Percentiles rank a stretch among this genome's conserved stretches.
These are phyloP conservation scores for Paramecium octaurelia DNA, from an alignment of 73 alveolate species.

Conservation along the genomic window DNA sequence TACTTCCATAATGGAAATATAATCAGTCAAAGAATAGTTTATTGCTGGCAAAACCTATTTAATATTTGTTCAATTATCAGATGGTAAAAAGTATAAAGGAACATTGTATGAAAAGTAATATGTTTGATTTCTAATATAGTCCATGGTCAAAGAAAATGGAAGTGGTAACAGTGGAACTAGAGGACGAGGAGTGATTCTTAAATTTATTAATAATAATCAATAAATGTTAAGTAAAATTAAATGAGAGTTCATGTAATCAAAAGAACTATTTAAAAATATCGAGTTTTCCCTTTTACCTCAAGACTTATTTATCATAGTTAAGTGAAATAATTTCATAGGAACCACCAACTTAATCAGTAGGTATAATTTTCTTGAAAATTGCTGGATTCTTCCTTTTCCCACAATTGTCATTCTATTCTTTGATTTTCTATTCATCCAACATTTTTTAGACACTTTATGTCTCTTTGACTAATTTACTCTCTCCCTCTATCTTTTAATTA, in stretches of 20 bases:
- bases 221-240: background rate
- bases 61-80: background rate
- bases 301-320: background rate
- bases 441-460: background rate
- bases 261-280: background rate
- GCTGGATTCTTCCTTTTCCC: background rate
- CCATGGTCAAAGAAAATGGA: constrained; percentile 9
- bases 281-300: background rate
- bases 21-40: background rate
- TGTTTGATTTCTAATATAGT: background rate
- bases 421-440: background rate
- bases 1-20: background rate
- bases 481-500: background rate
- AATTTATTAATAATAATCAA: background rate
- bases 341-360: background rate
- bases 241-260: background rate
- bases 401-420: background rate
- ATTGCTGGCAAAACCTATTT: background rate
- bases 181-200: background rate
- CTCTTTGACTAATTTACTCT: background rate
- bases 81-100: background rate
- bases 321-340: background rate
- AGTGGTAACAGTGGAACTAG: background rate
- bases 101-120: background rate
- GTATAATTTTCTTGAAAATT: background rate